These are phyloP conservation scores for Aquanectria penicillioides DNA, from an alignment of 2,329 filamentous ascomycete genomes.

Conservation along the genomic window DNA sequence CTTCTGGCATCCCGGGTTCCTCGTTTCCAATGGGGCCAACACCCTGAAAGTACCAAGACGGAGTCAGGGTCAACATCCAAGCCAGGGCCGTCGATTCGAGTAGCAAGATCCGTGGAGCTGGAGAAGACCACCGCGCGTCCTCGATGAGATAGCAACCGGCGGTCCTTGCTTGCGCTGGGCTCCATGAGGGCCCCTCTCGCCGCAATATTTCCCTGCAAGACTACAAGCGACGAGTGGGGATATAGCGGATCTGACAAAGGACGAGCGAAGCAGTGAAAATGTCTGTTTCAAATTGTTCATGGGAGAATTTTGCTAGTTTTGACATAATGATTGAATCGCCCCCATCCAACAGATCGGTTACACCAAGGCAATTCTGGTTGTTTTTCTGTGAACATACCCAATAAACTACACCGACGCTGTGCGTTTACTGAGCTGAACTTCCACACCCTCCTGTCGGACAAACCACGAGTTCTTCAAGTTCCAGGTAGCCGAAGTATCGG, in stretches of 20 bases:
- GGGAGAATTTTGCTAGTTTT: too few relatives aligned
- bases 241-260: slow-evolving; percentile 73
- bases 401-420: too few relatives aligned
- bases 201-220: slow-evolving; percentile 84
- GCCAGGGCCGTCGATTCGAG: slow-evolving; percentile 63
- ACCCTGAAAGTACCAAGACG: slow-evolving; percentile 84
- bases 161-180: slow-evolving; percentile 86
- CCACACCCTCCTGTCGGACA: slow-evolving; percentile 2
- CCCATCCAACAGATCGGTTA: too few relatives aligned
- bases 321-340: too few relatives aligned
- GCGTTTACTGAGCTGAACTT: neutral
- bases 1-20: slow-evolving; percentile 97
- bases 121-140: slow-evolving; percentile 71
- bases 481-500: neutral
- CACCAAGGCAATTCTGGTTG: too few relatives aligned
- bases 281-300: too few relatives aligned
- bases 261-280: too few relatives aligned
- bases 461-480: slow-evolving; percentile 12
- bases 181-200: slow-evolving; percentile 88
- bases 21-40: slow-evolving; percentile 89
- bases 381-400: too few relatives aligned
- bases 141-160: slow-evolving; percentile 58
- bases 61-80: slow-evolving; percentile 69
- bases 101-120: slow-evolving; percentile 79
- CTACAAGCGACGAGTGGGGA: slow-evolving; percentile 79